These are phyloP conservation scores for Eutrema yunnanense DNA, from an alignment of 345 rosid species.

Conservation along the genomic window DNA sequence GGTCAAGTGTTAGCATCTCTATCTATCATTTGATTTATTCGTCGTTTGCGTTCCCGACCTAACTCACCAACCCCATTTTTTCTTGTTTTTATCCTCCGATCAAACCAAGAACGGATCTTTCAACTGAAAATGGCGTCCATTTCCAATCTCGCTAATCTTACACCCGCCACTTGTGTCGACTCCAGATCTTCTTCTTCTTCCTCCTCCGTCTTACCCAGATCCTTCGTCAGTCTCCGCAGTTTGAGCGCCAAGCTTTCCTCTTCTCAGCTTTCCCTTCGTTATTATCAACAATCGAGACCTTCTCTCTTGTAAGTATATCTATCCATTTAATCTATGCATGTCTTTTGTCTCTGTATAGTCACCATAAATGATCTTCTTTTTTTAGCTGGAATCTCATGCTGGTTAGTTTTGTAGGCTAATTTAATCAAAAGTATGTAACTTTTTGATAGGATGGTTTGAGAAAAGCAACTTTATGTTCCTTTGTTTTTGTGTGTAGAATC, in stretches of 20 bases:
- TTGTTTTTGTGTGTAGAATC: neutral
- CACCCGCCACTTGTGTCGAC: slow-evolving; percentile 28
- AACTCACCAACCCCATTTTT: slow-evolving; percentile 27
- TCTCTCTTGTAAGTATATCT: slow-evolving; percentile 53
- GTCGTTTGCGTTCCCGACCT: slow-evolving; percentile 23
- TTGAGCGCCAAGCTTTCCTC: slow-evolving; percentile 41
- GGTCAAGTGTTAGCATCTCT: slow-evolving; percentile 8
- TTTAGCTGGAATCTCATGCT: neutral
- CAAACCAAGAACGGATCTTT: slow-evolving; percentile 15
- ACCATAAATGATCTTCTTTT: neutral
- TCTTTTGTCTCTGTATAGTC: neutral
- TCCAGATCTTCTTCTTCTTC: slow-evolving; percentile 41
- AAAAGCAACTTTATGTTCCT: neutral
- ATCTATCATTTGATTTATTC: neutral
- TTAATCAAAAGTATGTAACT: neutral
- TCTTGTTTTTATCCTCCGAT: slow-evolving; percentile 20
- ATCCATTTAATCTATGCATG: neutral
- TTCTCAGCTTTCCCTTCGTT: slow-evolving; percentile 40
- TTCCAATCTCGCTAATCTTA: slow-evolving; percentile 59
- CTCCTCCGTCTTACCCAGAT: slow-evolving; percentile 34
- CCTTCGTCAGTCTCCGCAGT: slow-evolving; percentile 35
- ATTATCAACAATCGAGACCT: slow-evolving; percentile 21
- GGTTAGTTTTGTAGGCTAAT: neutral
- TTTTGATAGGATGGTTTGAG: neutral
- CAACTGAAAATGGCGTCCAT: slow-evolving; percentile 59